Evolutionary conservation across 768 basidiomycete species (phyloP), one percentile per base, ranked within the genome.

Genomic region (Sporobolomyces pararoseus): DNA sequence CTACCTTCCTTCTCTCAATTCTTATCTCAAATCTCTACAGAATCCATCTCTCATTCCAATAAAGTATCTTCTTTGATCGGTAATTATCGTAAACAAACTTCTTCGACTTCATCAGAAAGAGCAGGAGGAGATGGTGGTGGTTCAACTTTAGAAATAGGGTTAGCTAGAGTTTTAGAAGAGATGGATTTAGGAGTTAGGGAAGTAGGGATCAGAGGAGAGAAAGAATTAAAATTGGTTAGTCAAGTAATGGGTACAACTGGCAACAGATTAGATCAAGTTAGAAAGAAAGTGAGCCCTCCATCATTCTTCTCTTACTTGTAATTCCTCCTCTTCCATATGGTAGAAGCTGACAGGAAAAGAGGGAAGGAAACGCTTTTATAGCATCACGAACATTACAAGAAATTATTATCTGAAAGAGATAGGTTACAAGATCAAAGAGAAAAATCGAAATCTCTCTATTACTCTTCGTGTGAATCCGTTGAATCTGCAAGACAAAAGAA

Each of bases 381-480:
- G 73, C 73, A 74, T 51, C 66, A 65, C 46, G 7, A 58, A 7
- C 63, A 65, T 50, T 67, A 64, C 49, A 42, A 37, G 10, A n/a
- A 49, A 21, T 63, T 74, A 7, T 55, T 74, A n/a, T 25, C 66
- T 12, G 63, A 65, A 49, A 62, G 73, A 27, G 70, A 74, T 59
- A n/a, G 53, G 5, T 51, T 63, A 13, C 52, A 71, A 53, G 46
- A 50, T 0, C 10, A 35, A 27, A 66, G 66, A 6, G 73, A 74
- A 46, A 67, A 65, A 35, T 65, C 72, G 13, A 47, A 60, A 23
- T 10, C 31, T 2, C 25, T 52, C 1, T 74, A 74, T 63, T 74
- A 68, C 32, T 49, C 47, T 2, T 32, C 73, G 2, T 74, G 73
- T 60, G 66, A 70, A 4, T 5, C 57, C 9, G 54, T 74, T 59